These are phyloP conservation scores for Zoysia matrella DNA, from an alignment of 202 grass and related monocot genomes.

Conservation along the genomic window DNA sequence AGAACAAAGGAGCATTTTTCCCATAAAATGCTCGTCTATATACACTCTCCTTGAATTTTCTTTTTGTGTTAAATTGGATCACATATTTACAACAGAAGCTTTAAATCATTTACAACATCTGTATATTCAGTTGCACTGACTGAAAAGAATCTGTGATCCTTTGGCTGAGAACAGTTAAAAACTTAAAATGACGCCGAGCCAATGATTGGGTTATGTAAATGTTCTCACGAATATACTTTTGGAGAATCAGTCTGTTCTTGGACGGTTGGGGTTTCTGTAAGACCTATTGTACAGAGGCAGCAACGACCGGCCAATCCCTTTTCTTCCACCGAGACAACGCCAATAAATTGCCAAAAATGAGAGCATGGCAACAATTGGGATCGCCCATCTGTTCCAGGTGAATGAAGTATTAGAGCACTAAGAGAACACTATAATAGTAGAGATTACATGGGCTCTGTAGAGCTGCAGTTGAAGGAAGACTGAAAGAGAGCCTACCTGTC, in stretches of 20 bases:
- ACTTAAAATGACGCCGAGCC: constrained; percentile 37
- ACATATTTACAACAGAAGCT: constrained; percentile 25
- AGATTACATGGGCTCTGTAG: neutral
- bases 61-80: neutral
- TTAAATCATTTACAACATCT: neutral
- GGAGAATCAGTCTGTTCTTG: constrained; percentile 72
- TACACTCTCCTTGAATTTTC: too few relatives aligned
- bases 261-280: constrained; percentile 46
- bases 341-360: constrained; percentile 61
- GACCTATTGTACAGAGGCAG: constrained; percentile 76
- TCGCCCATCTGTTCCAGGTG: constrained; percentile 71
- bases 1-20: too few relatives aligned
- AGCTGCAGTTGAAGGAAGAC: neutral
- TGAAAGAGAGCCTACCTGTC: constrained; percentile 55
- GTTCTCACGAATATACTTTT: neutral
- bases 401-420: neutral
- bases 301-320: constrained; percentile 50
- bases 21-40: too few relatives aligned
- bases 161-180: neutral
- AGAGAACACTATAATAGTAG: neutral
- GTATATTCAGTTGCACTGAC: neutral
- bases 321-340: constrained; percentile 72
- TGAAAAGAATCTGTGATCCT: constrained; percentile 36
- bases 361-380: constrained; percentile 63
- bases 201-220: neutral